Evolutionary conservation across 2,329 filamentous ascomycete genomes (phyloP), one percentile per base, ranked within the genome.

Genomic region (Penicillium thymicola): DNA sequence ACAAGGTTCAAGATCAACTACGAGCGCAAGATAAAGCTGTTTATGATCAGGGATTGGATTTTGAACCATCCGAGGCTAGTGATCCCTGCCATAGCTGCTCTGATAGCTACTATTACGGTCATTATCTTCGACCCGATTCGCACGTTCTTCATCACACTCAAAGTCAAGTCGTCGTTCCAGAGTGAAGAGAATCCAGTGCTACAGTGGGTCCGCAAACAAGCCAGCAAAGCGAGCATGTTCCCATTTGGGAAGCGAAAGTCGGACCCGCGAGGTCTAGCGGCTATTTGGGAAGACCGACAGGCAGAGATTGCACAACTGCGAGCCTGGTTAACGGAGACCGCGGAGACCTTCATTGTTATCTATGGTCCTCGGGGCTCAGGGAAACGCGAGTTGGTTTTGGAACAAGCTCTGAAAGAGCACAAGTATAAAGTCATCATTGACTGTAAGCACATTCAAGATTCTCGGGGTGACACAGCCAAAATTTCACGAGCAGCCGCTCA

Each of bases 71-170:
- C 93, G 0, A 84, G 92, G 47, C 90, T 97, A 44, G 89, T 96
- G 27, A 88, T 99, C 45, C 93, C 94, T 0, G 75, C 89, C 1
- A 52, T 96, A 2, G 91, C 90, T 16, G 93, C 92, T 1, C 75
- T 97, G 3, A 71, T 96, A 30, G 92, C 92, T 0, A 87, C 88
- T 34, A 78, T 94, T 46, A 95, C 92, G 0, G 91, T 97, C 21
- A 85, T 90, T 1, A 81, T 97, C 8, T 97, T 99, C 67, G 94
- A 99, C 66, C 94, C 94, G 0, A 92, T 99, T 56, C 86, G 94
- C 43, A 92, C 92, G 0, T 94, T 95, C 70, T 97, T 95, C 67
- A 90, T 97, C 75, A 91, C 91, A 68, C 82, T 88, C 4, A 92
- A 96, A 70, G 87, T 99, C 49, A 91, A 92, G 32, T 84, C 87